Conservation (phyloP, 768 basidiomycete species). For the Kwoniella heveanensis region DNA sequence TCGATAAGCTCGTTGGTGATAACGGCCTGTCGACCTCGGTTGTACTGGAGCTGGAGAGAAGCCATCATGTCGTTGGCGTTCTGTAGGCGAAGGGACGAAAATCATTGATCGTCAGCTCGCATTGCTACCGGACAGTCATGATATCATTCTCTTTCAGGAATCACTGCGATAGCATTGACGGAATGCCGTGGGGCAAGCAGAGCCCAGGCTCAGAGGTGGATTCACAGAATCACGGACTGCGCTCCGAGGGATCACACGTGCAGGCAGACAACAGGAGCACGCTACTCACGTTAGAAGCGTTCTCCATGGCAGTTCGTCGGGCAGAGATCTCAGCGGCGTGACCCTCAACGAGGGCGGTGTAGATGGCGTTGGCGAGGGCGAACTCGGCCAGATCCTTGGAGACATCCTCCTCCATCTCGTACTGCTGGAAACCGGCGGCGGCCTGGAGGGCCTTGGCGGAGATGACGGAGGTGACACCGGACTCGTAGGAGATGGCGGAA, state of each 20-base stretch:
- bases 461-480: constrained; percentile 72
- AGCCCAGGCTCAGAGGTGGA: too few species aligned
- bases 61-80: constrained; percentile 94
- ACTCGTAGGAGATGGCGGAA: constrained; percentile 81
- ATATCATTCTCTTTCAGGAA: too few species aligned
- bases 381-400: constrained; percentile 94
- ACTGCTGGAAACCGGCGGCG: constrained; percentile 86
- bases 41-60: constrained; percentile 88
- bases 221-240: too few species aligned
- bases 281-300: constrained; percentile 73
- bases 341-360: constrained; percentile 86
- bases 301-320: constrained; percentile 99
- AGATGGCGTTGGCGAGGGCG: constrained; percentile 93
- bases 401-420: constrained; percentile 97
- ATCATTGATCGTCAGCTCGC: too few species aligned
- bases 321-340: constrained; percentile 81
- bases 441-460: constrained; percentile 78
- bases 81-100: constrained; percentile 42
- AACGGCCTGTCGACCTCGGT: constrained; percentile 96
- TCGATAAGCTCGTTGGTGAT: constrained; percentile 66
- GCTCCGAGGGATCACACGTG: too few species aligned
- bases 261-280: neutral
- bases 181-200: too few species aligned
- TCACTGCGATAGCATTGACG: too few species aligned
- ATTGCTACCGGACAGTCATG: too few species aligned